Conservation (phyloP, 2,329 filamentous ascomycete genomes). For the Neurospora crassa region DNA sequence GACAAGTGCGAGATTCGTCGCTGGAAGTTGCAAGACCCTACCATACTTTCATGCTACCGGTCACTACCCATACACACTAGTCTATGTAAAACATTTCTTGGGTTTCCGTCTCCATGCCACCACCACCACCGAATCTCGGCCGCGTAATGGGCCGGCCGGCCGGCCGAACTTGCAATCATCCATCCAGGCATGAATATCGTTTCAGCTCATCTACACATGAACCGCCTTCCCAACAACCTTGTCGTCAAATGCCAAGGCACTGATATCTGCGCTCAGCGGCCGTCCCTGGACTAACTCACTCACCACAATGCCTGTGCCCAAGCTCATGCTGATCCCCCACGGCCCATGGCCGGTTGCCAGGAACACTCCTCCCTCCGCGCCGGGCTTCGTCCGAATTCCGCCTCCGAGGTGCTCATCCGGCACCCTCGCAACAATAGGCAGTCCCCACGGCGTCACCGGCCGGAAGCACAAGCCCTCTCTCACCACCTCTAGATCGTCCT, state of each 20-base stretch:
- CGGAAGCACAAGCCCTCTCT: constrained; percentile 63
- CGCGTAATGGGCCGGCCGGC: no score
- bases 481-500: constrained; percentile 50
- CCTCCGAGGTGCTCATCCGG: constrained; percentile 45
- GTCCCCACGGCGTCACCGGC: constrained; percentile 54
- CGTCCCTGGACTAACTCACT: constrained; percentile 58
- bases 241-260: constrained; percentile 28
- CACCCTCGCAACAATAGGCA: constrained; percentile 52
- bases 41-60: no score
- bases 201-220: background rate
- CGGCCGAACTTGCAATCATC: no score
- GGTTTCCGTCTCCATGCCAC: no score
- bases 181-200: background rate
- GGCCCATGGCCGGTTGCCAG: constrained; percentile 65
- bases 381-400: constrained; percentile 30
- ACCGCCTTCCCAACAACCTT: background rate
- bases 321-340: constrained; percentile 57
- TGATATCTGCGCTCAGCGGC: constrained; percentile 49
- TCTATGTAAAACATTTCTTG: no score
- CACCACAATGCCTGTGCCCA: constrained; percentile 63
- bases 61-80: no score
- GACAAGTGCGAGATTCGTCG: background rate
- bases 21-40: background rate
- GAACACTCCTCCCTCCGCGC: constrained; percentile 53
- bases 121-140: no score